These are phyloP conservation scores for Amphichorda felina DNA, from an alignment of 2,329 filamentous ascomycete species.

Conservation along the genomic window DNA sequence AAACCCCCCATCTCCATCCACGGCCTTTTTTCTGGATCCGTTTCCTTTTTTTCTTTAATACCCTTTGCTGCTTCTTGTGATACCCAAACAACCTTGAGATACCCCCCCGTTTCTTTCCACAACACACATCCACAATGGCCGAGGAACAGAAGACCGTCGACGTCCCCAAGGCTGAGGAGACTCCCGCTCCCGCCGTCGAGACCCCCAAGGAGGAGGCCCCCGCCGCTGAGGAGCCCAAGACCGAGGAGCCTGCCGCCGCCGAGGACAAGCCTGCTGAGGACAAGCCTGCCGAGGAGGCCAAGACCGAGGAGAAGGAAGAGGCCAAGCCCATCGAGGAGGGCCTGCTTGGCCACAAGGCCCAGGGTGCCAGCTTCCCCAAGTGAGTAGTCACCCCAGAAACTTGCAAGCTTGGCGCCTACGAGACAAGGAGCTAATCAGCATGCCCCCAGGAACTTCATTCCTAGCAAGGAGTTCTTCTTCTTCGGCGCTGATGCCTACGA, in stretches of 20 bases:
- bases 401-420: too few relatives aligned
- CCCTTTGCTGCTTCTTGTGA: conserved; percentile 17
- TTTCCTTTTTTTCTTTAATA: conserved; percentile 19
- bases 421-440: conserved; percentile 10
- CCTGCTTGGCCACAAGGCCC: conserved; percentile 78
- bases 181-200: conserved; percentile 20
- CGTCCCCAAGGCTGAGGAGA: conserved; percentile 33
- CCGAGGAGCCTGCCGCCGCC: conserved; percentile 18
- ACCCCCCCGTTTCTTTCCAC: conserved; percentile 22
- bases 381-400: conserved; percentile 35
- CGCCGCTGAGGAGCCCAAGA: conserved; percentile 18
- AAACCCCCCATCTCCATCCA: conserved; percentile 17
- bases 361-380: conserved; percentile 75
- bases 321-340: conserved; percentile 70
- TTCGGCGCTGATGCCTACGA: conserved; percentile 65
- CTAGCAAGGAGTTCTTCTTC: conserved; percentile 90
- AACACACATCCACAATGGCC: conserved; percentile 49
- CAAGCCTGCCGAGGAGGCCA: conserved; percentile 28
- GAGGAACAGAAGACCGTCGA: conserved; percentile 61
- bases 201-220: conserved; percentile 12
- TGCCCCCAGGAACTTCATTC: conserved; percentile 62
- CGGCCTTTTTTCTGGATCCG: conserved; percentile 11
- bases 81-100: conserved; percentile 19
- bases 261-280: conserved; percentile 30
- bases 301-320: conserved; percentile 37